These are phyloP conservation scores for Mycena alexandri DNA, from an alignment of 768 basidiomycete genomes.

Conservation along the genomic window DNA sequence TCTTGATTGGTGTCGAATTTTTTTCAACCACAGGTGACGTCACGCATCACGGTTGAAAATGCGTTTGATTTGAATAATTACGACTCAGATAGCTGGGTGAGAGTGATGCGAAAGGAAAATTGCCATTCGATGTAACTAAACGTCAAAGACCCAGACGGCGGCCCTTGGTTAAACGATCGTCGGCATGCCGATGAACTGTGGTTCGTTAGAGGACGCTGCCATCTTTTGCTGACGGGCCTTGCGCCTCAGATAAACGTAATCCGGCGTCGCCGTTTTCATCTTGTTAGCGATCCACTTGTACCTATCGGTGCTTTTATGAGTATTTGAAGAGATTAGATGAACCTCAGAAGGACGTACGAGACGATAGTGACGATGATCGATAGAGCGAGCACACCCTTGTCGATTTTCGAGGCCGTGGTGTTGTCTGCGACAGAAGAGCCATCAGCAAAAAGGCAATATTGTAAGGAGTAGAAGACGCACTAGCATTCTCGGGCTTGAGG, in stretches of 20 bases:
- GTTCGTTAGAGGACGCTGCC: neutral
- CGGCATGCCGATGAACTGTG: neutral
- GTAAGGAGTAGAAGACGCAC: conserved; percentile 46
- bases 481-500: conserved; percentile 62
- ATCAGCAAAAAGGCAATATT: conserved; percentile 25
- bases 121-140: too few species aligned
- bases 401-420: conserved; percentile 64
- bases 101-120: too few species aligned
- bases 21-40: too few species aligned
- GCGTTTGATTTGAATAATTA: too few species aligned
- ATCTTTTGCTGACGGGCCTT: conserved; percentile 70
- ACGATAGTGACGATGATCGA: conserved; percentile 77
- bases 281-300: conserved; percentile 8
- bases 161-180: too few species aligned
- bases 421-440: neutral
- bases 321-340: conserved; percentile 49
- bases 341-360: conserved; percentile 85
- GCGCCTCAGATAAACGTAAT: conserved; percentile 72
- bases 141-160: too few species aligned
- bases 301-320: neutral
- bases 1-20: too few species aligned
- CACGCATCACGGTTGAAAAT: too few species aligned
- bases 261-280: conserved; percentile 73
- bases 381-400: conserved; percentile 73
- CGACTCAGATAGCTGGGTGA: too few species aligned